These are phyloP conservation scores for Saprolegnia parasitica DNA, from an alignment of 352 stramenopile genomes.

Conservation along the genomic window DNA sequence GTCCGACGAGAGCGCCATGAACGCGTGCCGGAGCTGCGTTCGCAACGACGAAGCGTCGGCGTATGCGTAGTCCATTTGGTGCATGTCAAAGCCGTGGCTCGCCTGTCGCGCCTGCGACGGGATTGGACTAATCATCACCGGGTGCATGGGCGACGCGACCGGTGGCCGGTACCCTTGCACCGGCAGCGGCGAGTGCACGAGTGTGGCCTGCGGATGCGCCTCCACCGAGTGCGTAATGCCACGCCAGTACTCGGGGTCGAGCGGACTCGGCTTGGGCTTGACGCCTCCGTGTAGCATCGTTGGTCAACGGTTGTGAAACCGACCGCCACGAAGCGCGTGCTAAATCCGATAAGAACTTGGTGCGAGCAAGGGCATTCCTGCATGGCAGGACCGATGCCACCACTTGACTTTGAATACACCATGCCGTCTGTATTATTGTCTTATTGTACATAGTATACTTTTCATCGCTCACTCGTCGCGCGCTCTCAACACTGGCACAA, in stretches of 20 bases:
- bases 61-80: conserved; percentile 11
- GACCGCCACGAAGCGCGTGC: too few relatives aligned
- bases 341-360: too few relatives aligned
- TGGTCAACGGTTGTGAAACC: neutral
- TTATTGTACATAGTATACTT: too few relatives aligned
- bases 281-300: neutral
- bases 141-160: conserved; percentile 9
- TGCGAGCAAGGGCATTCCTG: too few relatives aligned
- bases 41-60: neutral
- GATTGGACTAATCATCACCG: conserved; percentile 17
- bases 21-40: conserved; percentile 24
- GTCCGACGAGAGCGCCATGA: conserved; percentile 33
- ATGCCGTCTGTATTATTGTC: too few relatives aligned
- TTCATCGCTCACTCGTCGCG: too few relatives aligned
- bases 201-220: neutral
- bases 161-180: neutral
- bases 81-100: conserved; percentile 24
- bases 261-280: conserved; percentile 41
- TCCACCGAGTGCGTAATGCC: conserved; percentile 61
- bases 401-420: too few relatives aligned
- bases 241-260: conserved; percentile 70
- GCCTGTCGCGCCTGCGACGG: conserved; percentile 17
- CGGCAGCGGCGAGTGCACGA: neutral
- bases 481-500: too few relatives aligned
- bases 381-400: too few relatives aligned